Evolutionary conservation across 768 basidiomycete genomes (phyloP).

Genomic region (Boletus insuetus): DNA sequence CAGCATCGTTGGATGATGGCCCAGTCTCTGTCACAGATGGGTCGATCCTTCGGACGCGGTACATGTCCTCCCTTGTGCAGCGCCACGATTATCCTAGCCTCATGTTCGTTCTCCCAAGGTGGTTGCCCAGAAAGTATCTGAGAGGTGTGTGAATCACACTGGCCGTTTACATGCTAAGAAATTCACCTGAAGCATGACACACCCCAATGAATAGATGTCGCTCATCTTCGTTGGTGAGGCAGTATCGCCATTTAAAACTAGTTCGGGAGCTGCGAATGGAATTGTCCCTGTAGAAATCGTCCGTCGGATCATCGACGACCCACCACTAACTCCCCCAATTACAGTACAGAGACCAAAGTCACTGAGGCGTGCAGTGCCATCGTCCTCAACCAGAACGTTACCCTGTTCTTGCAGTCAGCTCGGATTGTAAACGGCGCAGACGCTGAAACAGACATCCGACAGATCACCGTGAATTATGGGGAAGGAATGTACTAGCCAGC

Average conservation of each 20-base stretch:
- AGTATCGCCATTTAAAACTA: neutral
- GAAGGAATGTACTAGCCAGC: slow-evolving; percentile 1
- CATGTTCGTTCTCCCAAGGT: neutral
- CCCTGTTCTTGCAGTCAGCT: neutral
- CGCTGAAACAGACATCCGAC: neutral
- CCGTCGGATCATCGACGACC: slow-evolving; percentile 1
- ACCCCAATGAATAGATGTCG: slow-evolving; percentile 2
- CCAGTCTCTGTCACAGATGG: neutral
- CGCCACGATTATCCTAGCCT: neutral
- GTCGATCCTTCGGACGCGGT: neutral
- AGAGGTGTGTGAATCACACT: neutral
- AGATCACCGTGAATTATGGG: slow-evolving; percentile 1
- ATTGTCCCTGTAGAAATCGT: neutral
- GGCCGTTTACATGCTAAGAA: neutral
- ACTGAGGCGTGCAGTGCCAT: neutral
- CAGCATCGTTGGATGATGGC: neutral
- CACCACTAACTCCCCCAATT: neutral
- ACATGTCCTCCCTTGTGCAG: neutral
- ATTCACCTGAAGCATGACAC: slow-evolving; percentile 1
- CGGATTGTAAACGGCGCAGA: neutral
- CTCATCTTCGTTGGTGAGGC: neutral
- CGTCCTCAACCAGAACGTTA: neutral
- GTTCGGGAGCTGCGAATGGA: slow-evolving; percentile 1
- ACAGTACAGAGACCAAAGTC: slow-evolving; percentile 4
- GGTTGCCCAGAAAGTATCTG: neutral